Evolutionary conservation across 768 basidiomycete genomes (phyloP), one percentile per base, ranked within the genome.

Genomic region (Termitomyces sp.): DNA sequence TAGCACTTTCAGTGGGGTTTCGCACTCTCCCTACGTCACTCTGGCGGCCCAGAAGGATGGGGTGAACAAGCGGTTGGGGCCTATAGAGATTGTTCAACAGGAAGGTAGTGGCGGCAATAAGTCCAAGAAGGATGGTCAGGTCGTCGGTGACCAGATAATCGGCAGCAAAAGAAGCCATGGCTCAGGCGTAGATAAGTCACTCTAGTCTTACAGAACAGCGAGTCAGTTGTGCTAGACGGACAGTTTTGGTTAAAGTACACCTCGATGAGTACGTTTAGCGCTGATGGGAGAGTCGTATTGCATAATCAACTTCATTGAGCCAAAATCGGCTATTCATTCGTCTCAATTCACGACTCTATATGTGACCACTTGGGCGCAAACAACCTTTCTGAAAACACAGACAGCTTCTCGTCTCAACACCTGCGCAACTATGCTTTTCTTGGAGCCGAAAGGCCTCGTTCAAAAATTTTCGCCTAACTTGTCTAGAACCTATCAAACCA

Each of bases 11-110:
- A 8, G 82, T 79, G 13, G 88, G 80, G 67, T 91, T 87, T 55
- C 95, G 78, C 4, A 95, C 91, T 52, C 87, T 80, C 13, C 86
- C 87, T 30, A 89, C 88, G 70, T 97, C 95, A 65, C 92, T 93
- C 78, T 98, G 95, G 52, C 93, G 78, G 7, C 95, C 94, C 1
- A 98, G 81, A 9, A 96, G 80, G 63, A 98, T 89, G n/a, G 95
- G 95, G 67, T 97, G 95, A 0, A 95, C 93, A 45, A 95, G 82
- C 2, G 89, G 87, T 64, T 89, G 89, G 4, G 89, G 89, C 64
- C 82, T 90, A 74, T 91, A 90, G 60, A 91, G 75, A 69, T 85
- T 91, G 67, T 86, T 86, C 46, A 92, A 76, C 34, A 91, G 78
- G 68, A 91, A 91, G 41, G 91, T 81, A 9, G 88, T 88, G 3